Evolutionary conservation across 2,329 filamentous ascomycete genomes (phyloP).

Genomic region (Paracamarosporium sp.): DNA sequence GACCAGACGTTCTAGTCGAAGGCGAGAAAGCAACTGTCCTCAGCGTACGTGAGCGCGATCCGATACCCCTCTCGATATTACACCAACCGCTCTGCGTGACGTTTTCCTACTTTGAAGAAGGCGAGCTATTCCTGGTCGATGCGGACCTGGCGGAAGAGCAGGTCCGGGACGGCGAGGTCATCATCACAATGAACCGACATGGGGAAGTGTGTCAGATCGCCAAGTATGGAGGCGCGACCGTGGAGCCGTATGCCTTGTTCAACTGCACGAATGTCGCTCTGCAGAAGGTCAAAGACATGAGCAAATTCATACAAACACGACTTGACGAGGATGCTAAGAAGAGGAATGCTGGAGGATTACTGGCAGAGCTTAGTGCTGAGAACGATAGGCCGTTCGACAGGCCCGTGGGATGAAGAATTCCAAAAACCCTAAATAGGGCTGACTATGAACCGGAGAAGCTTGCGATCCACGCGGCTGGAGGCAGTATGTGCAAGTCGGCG

Average conservation of each 20-base stretch:
- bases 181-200: slow-evolving; percentile 85
- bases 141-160: slow-evolving; percentile 78
- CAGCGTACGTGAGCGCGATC: slow-evolving; percentile 83
- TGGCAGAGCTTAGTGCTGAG: slow-evolving; percentile 81
- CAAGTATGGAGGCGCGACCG: slow-evolving; percentile 83
- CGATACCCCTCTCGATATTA: slow-evolving; percentile 86
- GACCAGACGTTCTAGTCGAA: slow-evolving; percentile 86
- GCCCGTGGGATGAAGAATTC: slow-evolving; percentile 8
- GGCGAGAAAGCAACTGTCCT: slow-evolving; percentile 86
- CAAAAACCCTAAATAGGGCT: neutral
- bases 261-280: slow-evolving; percentile 77
- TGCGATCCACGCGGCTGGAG: neutral
- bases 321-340: slow-evolving; percentile 79
- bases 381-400: slow-evolving; percentile 72
- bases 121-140: slow-evolving; percentile 75
- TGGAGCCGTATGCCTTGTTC: slow-evolving; percentile 80
- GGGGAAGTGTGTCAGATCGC: slow-evolving; percentile 91
- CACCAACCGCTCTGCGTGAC: slow-evolving; percentile 93
- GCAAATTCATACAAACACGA: slow-evolving; percentile 73
- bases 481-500: neutral
- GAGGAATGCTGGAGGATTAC: slow-evolving; percentile 78
- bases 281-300: slow-evolving; percentile 81
- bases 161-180: slow-evolving; percentile 73
- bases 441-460: neutral
- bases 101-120: slow-evolving; percentile 82